phyloP scores from a whole-genome alignment of 1,284 basidiomycete species.

The Anthracocystis setariae region DNA sequence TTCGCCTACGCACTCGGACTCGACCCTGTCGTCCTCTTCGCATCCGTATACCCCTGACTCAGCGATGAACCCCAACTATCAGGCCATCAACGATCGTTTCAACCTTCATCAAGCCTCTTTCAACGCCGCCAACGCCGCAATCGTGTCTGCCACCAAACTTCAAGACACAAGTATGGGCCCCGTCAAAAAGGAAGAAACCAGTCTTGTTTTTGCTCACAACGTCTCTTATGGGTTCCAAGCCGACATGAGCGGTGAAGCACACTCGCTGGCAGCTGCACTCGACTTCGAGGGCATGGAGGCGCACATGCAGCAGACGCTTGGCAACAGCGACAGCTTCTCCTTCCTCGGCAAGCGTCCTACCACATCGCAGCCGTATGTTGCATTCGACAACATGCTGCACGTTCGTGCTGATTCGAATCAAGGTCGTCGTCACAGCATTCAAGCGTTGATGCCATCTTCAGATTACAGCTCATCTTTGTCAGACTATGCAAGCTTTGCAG shows the following conservation, averaged over 20 bases:
- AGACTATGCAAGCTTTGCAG: slow-evolving; percentile 21
- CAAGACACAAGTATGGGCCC: slow-evolving; percentile 10
- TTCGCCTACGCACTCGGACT: slow-evolving; percentile 52
- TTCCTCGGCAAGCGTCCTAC: slow-evolving; percentile 38
- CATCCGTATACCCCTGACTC: slow-evolving; percentile 51
- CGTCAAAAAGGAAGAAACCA: slow-evolving; percentile 14
- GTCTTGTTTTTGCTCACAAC: slow-evolving; percentile 31
- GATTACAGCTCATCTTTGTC: slow-evolving; percentile 33
- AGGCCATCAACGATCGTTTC: slow-evolving; percentile 24
- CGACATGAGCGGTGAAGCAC: slow-evolving; percentile 36
- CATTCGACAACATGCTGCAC: slow-evolving; percentile 24
- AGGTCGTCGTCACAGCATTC: slow-evolving; percentile 58
- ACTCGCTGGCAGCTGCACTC: slow-evolving; percentile 38
- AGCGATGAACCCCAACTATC: slow-evolving; percentile 15
- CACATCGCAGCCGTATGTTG: slow-evolving; percentile 9
- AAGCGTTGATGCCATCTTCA: slow-evolving; percentile 45
- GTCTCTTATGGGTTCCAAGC: slow-evolving; percentile 12
- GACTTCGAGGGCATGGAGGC: slow-evolving; percentile 44
- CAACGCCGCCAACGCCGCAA: slow-evolving; percentile 49
- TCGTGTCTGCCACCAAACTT: slow-evolving; percentile 39
- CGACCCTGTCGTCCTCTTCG: slow-evolving; percentile 43
- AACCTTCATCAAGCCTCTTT: slow-evolving; percentile 32
- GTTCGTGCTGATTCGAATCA: slow-evolving; percentile 40
- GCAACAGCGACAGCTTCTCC: slow-evolving; percentile 10
- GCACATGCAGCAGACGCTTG: slow-evolving; percentile 25